A percentile compares a stretch with the other conserved stretches of the same genome.
These are phyloP conservation scores for Heliamphora pulchella DNA, from an alignment of 179 eudicot species.

Conservation along the genomic window DNA sequence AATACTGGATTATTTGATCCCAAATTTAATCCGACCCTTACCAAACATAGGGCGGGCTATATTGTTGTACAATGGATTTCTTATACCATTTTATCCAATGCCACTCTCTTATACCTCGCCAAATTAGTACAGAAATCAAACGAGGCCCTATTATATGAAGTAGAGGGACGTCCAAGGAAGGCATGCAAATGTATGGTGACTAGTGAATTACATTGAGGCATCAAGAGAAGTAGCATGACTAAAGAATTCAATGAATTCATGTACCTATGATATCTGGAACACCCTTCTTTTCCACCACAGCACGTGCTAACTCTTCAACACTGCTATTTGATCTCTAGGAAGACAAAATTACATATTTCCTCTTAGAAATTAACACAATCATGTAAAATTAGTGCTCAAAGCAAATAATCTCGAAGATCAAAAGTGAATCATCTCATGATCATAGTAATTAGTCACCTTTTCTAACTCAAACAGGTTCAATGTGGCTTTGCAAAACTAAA, in stretches of 20 bases:
- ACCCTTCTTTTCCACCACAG: conserved; percentile 60
- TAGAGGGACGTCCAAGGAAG: background rate
- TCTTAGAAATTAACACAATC: background rate
- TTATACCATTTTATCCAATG: no score
- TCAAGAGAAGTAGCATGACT: background rate
- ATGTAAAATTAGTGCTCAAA: background rate
- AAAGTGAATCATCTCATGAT: background rate
- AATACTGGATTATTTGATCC: no score
- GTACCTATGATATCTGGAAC: conserved; percentile 83
- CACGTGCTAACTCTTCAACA: conserved; percentile 66
- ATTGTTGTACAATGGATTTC: no score
- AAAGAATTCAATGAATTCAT: background rate
- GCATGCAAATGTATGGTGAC: background rate
- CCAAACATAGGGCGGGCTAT: no score
- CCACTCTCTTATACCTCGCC: no score
- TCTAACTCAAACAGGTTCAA: no score
- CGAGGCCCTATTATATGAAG: background rate
- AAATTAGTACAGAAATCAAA: background rate
- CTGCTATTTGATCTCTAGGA: conserved; percentile 57
- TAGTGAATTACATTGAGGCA: conserved; percentile 3
- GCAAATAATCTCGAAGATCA: background rate
- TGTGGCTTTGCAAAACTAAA: no score
- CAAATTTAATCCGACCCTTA: no score
- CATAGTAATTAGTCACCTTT: no score
- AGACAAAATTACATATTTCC: background rate